Evolutionary conservation across 2,329 filamentous ascomycete genomes (phyloP).

Genomic region (Clarireedia paspali): DNA sequence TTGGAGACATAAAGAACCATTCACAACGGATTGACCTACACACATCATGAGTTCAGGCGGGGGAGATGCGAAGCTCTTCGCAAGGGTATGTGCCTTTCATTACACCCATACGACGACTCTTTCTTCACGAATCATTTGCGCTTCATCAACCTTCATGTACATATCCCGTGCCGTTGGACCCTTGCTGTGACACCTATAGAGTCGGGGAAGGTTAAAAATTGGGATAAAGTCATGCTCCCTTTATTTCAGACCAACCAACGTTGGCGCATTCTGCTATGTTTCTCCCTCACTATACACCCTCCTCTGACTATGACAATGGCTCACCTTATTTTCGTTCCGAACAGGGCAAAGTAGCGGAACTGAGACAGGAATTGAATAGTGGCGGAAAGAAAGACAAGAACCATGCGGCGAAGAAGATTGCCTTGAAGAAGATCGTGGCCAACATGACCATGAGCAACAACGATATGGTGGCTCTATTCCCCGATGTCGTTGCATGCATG

Average conservation of each 20-base stretch:
- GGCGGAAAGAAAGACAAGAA: constrained; percentile 98
- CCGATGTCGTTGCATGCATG: constrained; percentile 94
- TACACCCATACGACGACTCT: background rate
- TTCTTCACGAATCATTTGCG: background rate
- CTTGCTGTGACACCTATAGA: constrained; percentile 4
- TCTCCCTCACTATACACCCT: constrained; percentile 26
- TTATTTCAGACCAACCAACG: background rate
- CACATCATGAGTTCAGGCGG: constrained; percentile 43
- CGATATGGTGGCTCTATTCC: constrained; percentile 96
- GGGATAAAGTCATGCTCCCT: background rate
- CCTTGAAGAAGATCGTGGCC: constrained; percentile 97
- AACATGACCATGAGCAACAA: constrained; percentile 99
- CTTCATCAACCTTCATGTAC: constrained; percentile 12
- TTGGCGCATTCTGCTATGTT: constrained; percentile 21
- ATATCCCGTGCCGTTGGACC: constrained; percentile 3
- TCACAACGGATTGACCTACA: constrained; percentile 15
- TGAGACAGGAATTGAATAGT: constrained; percentile 87
- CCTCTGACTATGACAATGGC: constrained; percentile 19
- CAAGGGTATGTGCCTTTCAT: constrained; percentile 61
- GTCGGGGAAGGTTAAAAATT: background rate
- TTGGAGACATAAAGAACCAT: constrained; percentile 6
- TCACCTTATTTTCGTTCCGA: constrained; percentile 32
- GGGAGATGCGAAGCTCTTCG: constrained; percentile 99
- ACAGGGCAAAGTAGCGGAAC: constrained; percentile 98
- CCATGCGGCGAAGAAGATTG: constrained; percentile 89